Conservation (phyloP, 164 flowering plant genomes). For the Houttuynia cordata region DNA sequence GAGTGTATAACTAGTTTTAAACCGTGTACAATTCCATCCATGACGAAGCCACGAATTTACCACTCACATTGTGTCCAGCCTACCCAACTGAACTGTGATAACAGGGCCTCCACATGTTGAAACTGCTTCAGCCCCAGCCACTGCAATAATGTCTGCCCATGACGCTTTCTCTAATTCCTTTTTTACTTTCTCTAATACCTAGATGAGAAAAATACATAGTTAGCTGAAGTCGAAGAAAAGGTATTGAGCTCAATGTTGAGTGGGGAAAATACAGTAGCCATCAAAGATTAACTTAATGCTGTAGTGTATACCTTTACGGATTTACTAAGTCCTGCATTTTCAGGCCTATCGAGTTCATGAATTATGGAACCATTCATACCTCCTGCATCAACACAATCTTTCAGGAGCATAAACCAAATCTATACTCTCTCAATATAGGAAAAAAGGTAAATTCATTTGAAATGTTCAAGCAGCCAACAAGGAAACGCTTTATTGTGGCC, state of each 20-base stretch:
- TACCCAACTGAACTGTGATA: conserved; percentile 62
- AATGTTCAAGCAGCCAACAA: neutral
- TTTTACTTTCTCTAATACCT: conserved; percentile 77
- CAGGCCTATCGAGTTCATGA: conserved; percentile 82
- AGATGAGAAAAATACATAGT: conserved; percentile 18
- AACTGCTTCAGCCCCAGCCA: conserved; percentile 91
- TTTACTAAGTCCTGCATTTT: conserved; percentile 70
- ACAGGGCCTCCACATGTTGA: conserved; percentile 77
- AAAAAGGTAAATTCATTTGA: neutral
- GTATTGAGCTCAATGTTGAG: too few relatives aligned
- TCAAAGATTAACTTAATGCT: too few relatives aligned
- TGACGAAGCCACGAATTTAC: neutral
- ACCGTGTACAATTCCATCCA: too few relatives aligned
- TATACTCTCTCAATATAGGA: neutral
- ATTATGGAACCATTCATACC: conserved; percentile 95
- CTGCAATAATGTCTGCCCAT: conserved; percentile 88
- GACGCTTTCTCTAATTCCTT: conserved; percentile 61
- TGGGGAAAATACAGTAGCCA: too few relatives aligned
- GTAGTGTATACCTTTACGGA: conserved; percentile 52
- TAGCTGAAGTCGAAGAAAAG: too few relatives aligned
- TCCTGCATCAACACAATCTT: conserved; percentile 35
- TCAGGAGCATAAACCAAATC: neutral
- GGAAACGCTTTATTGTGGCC: too few relatives aligned
- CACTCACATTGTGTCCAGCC: conserved; percentile 65
- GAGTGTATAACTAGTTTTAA: too few relatives aligned